Base-by-base conservation (phyloP, 306 rosid species). In the Fagus crenata region DNA sequence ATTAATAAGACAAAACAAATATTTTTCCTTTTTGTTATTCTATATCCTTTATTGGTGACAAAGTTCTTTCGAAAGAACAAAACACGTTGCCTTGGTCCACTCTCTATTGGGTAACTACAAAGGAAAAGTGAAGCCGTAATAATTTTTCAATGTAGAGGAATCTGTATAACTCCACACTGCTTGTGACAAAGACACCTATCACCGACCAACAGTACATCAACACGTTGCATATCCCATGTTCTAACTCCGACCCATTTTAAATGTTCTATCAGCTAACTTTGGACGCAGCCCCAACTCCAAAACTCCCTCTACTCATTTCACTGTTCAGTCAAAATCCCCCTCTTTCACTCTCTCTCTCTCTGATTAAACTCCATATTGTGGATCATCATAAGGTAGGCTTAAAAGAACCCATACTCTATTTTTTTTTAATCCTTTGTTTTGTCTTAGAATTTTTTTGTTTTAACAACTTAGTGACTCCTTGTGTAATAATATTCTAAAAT, bases 381-480 rank as follows among this genome's bases (percentile, higher is more conserved):
- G 74, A 31, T 69, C 74, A 11, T 46, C 58, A 12, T 28, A 49
- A 69, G 56, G 56, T 69, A 69, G 5, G 74, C 58, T 31, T 46
- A 18, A 46, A 69, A 42, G 8, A 46, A 39, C 18, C 13, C 39
- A 4, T 65, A 5, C 46, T 69, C 9, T 69, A 12, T 43, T 28
- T 2, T 22, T 1, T 41, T 9, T 40, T 41, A 4, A 0, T 12
- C 13, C 2, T 22, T 69, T 43, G 43, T 22, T 49, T 31, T 11
- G 8, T 39, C 22, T 12, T 39, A 36, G 49, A 69, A 46, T 15
- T 58, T 0, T 5, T 31, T 46, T 4, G 58, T 40, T 42, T 49
- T 18, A 70, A 40, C 51, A 15, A 4, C 69, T 55, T 4, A 53
- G 33, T 17, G 6, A 75, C 22, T 28, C 35, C 46, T 53, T 33